A percentile compares a stretch with the other conserved stretches of the same genome.
Conservation (phyloP, 345 rosid genomes). For the Lepidium africanum region DNA sequence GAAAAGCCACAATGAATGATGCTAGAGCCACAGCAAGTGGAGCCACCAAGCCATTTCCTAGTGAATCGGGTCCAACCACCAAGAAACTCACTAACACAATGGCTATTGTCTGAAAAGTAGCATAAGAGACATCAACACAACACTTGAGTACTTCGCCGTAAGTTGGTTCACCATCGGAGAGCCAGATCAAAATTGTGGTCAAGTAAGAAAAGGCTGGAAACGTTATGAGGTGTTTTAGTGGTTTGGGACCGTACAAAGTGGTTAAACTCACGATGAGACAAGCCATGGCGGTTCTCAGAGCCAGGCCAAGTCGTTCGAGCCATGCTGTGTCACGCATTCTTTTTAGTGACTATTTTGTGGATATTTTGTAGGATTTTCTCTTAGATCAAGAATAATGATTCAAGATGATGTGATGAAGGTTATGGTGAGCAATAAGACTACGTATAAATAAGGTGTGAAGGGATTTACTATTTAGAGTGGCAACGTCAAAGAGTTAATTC, state of each 20-base stretch:
- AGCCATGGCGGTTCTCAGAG: slow-evolving; percentile 54
- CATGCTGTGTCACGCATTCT: slow-evolving; percentile 24
- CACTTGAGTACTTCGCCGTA: slow-evolving; percentile 61
- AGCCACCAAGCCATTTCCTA: slow-evolving; percentile 38
- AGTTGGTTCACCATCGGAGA: slow-evolving; percentile 61
- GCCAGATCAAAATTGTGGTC: slow-evolving; percentile 57
- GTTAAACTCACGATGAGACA: slow-evolving; percentile 56
- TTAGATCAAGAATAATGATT: not conserved
- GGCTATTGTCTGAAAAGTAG: slow-evolving; percentile 41
- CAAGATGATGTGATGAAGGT: slow-evolving; percentile 20
- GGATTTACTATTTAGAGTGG: not conserved
- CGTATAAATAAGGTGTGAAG: slow-evolving; percentile 25
- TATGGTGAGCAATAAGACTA: slow-evolving; percentile 25
- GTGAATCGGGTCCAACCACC: slow-evolving; percentile 40
- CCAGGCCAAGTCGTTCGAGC: slow-evolving; percentile 35
- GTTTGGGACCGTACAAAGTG: slow-evolving; percentile 51
- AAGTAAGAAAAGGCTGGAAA: slow-evolving; percentile 70
- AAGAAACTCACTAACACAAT: slow-evolving; percentile 33
- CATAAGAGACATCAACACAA: slow-evolving; percentile 38
- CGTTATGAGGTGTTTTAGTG: slow-evolving; percentile 20
- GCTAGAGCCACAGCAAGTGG: slow-evolving; percentile 44
- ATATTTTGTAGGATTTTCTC: not conserved
- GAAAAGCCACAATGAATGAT: slow-evolving; percentile 65
- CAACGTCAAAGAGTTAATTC: slow-evolving; percentile 24
- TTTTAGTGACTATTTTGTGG: not conserved